Evolutionary conservation across 768 basidiomycete genomes (phyloP), one percentile per base, ranked within the genome.

Genomic region (Tubosaeta brunneosetosa): DNA sequence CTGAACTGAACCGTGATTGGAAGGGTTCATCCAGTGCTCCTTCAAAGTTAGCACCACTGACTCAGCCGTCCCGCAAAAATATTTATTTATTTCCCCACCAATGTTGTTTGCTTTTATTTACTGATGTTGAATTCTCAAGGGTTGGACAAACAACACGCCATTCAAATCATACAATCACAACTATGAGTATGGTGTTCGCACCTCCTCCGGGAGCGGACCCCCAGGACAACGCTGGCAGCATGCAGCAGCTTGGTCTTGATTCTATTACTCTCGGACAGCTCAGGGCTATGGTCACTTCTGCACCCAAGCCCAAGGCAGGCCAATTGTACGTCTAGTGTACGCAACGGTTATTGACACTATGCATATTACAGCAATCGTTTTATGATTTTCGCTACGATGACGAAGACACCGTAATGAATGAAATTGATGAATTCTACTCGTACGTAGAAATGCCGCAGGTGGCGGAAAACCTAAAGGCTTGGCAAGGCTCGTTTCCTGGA

Each of bases 341-440:
- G 29, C 29, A 42, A 57, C 55, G 22, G 26, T 48, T 49, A 51
- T 53, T 66, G 56, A 71, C 53, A 49, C 47, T 16, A 44, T 47
- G 49, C 48, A 52, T 55, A 51, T 61, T 61, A 61, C 71, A 92
- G 90, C 88, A 89, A 83, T 84, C 83, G 9, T 82, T 80, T 61
- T 97, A 89, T 69, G 91, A 94, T 74, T 97, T 88, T 71, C 83
- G 88, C 55, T 97, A 97, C 67, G 91, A 95, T 60, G 94, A 98
- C 68, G 94, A 95, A 64, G 92, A 97, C 70, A 94, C 91, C 5
- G 84, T 97, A 17, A 86, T 95, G 80, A 88, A 89, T 62, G 97
- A 99, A 68, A 85, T 99, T 36, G 91, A 97, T 53, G 97, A 99
- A 71, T 97, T 98, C 73, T 98, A 95, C 70, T 91, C 92, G 19